Conservation (phyloP, 768 basidiomycete species). For the Amanita polypyramis region DNA sequence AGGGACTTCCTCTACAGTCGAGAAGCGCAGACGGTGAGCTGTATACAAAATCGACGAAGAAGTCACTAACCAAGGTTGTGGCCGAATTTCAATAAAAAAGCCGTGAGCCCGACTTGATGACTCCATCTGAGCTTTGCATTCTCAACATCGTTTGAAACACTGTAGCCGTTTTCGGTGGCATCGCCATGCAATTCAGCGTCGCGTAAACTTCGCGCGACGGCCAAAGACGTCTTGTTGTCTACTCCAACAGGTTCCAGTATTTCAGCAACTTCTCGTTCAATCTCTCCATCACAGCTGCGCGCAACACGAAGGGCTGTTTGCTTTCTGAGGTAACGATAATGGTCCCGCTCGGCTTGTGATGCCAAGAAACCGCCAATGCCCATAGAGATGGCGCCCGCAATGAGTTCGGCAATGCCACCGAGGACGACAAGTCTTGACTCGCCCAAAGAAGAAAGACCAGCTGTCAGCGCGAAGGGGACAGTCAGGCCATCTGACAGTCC, state of each 20-base stretch:
- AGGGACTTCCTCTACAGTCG: slow-evolving; percentile 72
- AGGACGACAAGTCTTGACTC: slow-evolving; percentile 87
- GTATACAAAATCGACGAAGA: not conserved
- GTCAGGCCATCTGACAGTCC: slow-evolving; percentile 88
- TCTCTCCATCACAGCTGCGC: slow-evolving; percentile 86
- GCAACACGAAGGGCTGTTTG: slow-evolving; percentile 75
- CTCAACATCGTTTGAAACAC: slow-evolving; percentile 39
- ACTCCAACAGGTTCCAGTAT: slow-evolving; percentile 87
- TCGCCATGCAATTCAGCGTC: slow-evolving; percentile 45
- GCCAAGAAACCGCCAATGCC: slow-evolving; percentile 97
- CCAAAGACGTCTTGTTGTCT: slow-evolving; percentile 67
- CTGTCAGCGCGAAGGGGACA: slow-evolving; percentile 85
- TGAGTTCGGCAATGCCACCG: slow-evolving; percentile 91
- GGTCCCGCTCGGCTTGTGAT: slow-evolving; percentile 92
- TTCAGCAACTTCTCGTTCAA: slow-evolving; percentile 89
- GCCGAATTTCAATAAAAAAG: slow-evolving; percentile 95
- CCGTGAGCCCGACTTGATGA: slow-evolving; percentile 76
- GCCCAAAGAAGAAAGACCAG: slow-evolving; percentile 83
- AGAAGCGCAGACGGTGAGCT: not conserved
- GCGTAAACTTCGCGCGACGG: slow-evolving; percentile 68
- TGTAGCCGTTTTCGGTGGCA: slow-evolving; percentile 12
- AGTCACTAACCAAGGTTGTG: slow-evolving; percentile 65
- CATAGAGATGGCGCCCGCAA: slow-evolving; percentile 96
- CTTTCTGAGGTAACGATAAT: slow-evolving; percentile 73
- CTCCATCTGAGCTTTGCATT: slow-evolving; percentile 51